phyloP scores from a whole-genome alignment of 768 basidiomycete species.

The Suillus paluster region DNA sequence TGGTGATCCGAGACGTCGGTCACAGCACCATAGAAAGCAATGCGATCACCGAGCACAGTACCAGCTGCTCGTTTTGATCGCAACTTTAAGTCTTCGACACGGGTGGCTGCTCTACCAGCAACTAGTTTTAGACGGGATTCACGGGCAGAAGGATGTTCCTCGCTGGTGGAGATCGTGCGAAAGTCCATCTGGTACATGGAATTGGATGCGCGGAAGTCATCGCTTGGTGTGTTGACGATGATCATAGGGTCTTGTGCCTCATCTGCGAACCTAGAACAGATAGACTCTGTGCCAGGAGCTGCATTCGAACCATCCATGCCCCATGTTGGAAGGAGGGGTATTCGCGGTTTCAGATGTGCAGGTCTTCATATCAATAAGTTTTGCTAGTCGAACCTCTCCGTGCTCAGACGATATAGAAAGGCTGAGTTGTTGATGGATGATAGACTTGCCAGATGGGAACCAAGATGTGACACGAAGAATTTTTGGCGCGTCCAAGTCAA shows the following conservation, averaged over 20 bases:
- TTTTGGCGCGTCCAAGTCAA: too few relatives aligned
- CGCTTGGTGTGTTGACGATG: too few relatives aligned
- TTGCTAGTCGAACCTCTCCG: background rate
- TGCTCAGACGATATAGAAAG: background rate
- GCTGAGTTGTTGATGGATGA: background rate
- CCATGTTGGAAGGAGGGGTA: too few relatives aligned
- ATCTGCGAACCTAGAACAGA: too few relatives aligned
- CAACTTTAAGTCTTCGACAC: too few relatives aligned
- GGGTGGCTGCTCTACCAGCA: background rate
- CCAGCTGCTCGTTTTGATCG: background rate
- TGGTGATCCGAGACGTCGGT: too few relatives aligned
- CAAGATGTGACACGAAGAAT: too few relatives aligned
- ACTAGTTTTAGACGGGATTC: background rate
- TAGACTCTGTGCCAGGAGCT: too few relatives aligned
- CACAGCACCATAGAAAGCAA: background rate
- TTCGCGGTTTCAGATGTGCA: background rate
- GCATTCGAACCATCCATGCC: too few relatives aligned
- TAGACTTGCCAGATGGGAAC: too few relatives aligned
- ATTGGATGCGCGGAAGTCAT: too few relatives aligned
- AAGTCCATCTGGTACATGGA: background rate
- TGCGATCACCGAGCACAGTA: background rate
- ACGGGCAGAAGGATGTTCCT: background rate
- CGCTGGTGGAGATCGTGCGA: background rate
- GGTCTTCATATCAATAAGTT: background rate
- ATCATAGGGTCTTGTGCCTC: background rate